These are phyloP conservation scores for Leishmania aethiopica DNA, from an alignment of 208 protist genomes.

Conservation along the genomic window DNA sequence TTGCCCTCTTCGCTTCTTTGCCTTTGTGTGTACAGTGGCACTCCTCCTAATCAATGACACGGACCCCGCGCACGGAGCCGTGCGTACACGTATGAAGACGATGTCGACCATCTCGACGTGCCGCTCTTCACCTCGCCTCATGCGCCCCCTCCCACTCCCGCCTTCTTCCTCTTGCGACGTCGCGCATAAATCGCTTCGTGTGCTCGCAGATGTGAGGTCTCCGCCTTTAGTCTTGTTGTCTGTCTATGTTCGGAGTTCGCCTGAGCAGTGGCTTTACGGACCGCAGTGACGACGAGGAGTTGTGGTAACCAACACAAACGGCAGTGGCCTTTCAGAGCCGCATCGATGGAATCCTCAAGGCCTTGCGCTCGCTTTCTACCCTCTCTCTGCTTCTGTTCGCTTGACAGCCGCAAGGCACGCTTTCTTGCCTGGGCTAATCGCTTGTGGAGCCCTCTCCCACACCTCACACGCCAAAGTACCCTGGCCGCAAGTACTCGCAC, in stretches of 20 bases:
- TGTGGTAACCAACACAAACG: neutral
- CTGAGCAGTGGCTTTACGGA: neutral
- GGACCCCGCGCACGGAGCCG: neutral
- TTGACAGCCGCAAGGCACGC: neutral
- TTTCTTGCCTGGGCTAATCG: neutral
- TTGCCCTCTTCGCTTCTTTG: neutral
- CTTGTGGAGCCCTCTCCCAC: neutral
- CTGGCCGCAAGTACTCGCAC: too few relatives aligned
- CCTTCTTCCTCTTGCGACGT: slow-evolving; percentile 1
- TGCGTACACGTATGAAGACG: neutral
- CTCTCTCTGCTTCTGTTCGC: neutral
- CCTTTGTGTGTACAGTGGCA: neutral
- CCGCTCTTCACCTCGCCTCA: slow-evolving; percentile 3
- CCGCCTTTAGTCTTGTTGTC: neutral
- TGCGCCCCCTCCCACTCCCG: neutral
- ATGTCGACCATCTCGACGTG: neutral
- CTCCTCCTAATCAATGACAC: neutral
- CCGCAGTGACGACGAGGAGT: neutral
- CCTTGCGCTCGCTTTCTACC: neutral
- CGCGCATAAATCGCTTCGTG: neutral
- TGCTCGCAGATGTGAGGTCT: neutral
- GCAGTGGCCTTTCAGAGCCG: neutral
- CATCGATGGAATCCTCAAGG: neutral
- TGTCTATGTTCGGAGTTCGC: neutral
- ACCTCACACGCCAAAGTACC: neutral